A percentile compares a stretch with the other conserved stretches of the same genome.
phyloP scores from a whole-genome alignment of 2,329 filamentous ascomycete species.

The Cercospora zeina region DNA sequence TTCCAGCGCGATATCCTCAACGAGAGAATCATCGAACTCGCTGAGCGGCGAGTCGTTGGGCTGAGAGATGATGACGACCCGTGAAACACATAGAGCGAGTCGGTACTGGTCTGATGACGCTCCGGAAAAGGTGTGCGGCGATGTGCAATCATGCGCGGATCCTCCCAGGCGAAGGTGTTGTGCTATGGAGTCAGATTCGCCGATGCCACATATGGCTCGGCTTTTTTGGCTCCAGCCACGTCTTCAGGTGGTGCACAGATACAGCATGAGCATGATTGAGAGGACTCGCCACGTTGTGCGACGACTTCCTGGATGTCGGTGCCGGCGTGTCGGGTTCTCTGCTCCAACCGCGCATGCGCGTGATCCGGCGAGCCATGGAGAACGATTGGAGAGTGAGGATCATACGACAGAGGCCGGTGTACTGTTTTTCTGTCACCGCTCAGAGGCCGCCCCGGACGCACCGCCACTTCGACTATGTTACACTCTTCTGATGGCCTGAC shows the following conservation, averaged over 20 bases:
- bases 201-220: constrained; percentile 8
- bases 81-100: constrained; percentile 7
- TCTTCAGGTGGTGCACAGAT: neutral
- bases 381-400: neutral
- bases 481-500: neutral
- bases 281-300: neutral
- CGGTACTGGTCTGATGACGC: no score
- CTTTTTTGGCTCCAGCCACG: constrained; percentile 10
- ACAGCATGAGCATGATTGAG: neutral
- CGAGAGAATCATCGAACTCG: constrained; percentile 86
- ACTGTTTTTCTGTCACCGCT: neutral
- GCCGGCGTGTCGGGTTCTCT: neutral
- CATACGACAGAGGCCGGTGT: neutral
- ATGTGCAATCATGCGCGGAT: neutral
- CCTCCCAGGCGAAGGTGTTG: neutral
- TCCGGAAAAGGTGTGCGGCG: neutral
- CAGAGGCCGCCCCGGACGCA: neutral
- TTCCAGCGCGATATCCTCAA: constrained; percentile 78
- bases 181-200: neutral
- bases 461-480: neutral
- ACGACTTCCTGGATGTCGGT: neutral
- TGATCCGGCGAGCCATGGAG: neutral
- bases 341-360: neutral
- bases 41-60: constrained; percentile 66
- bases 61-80: constrained; percentile 58